Evolutionary conservation across 2,329 filamentous ascomycete species (phyloP).

Genomic region (Aspergillus aculeatus): DNA sequence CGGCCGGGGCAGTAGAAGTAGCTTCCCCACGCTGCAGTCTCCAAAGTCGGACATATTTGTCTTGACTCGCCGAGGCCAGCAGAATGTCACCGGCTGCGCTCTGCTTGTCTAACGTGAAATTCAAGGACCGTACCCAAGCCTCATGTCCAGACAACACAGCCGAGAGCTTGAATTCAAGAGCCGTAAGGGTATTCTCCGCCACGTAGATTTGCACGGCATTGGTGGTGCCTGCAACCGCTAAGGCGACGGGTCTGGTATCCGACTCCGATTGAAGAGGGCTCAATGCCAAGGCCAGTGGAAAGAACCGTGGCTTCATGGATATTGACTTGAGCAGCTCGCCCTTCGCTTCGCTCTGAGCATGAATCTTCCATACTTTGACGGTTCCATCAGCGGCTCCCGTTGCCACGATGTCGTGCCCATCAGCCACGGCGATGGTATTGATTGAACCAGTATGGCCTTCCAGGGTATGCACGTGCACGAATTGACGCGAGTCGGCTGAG

Average conservation of each 20-base stretch:
- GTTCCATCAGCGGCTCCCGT: slow-evolving; percentile 64
- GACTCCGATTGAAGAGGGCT: slow-evolving; percentile 56
- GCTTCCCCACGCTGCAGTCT: slow-evolving; percentile 71
- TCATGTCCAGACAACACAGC: slow-evolving; percentile 86
- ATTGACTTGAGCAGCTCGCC: slow-evolving; percentile 67
- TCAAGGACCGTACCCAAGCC: slow-evolving; percentile 86
- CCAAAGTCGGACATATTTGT: slow-evolving; percentile 96
- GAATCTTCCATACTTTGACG: slow-evolving; percentile 67
- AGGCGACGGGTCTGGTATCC: slow-evolving; percentile 52
- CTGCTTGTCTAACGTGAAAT: slow-evolving; percentile 66
- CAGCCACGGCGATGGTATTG: slow-evolving; percentile 58
- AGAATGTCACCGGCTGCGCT: slow-evolving; percentile 65
- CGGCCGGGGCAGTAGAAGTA: slow-evolving; percentile 51
- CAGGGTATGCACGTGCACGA: slow-evolving; percentile 50
- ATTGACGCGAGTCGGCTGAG: slow-evolving; percentile 29
- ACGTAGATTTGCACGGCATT: slow-evolving; percentile 79
- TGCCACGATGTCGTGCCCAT: slow-evolving; percentile 51
- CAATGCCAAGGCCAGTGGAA: slow-evolving; percentile 75
- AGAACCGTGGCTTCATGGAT: slow-evolving; percentile 71
- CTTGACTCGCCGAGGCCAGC: slow-evolving; percentile 90
- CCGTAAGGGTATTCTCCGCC: slow-evolving; percentile 45
- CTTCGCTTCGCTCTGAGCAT: slow-evolving; percentile 32
- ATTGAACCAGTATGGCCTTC: slow-evolving; percentile 71
- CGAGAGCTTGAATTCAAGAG: slow-evolving; percentile 63
- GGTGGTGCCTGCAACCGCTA: slow-evolving; percentile 84